These are phyloP conservation scores for Podochytrium sp. DNA, from an alignment of 192 early-diverging fungal species.

Conservation along the genomic window DNA sequence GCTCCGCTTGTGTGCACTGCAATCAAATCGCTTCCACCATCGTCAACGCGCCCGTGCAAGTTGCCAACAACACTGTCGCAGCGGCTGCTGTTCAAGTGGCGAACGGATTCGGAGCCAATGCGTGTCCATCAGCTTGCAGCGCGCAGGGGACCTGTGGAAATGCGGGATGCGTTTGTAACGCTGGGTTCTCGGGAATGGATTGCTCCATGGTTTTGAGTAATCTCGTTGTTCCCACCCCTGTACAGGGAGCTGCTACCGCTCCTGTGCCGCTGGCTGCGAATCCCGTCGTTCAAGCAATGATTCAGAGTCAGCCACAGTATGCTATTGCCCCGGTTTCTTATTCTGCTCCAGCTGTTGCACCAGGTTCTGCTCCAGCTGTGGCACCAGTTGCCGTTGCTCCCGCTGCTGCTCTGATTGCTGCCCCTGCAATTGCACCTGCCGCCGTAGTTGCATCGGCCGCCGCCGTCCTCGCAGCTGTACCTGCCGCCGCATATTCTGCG, in stretches of 20 bases:
- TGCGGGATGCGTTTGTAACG: conserved; percentile 8
- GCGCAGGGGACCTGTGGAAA: neutral
- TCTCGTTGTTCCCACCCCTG: neutral
- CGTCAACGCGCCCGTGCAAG: neutral
- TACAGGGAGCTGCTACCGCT: neutral
- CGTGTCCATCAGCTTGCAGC: conserved; percentile 3
- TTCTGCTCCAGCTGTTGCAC: neutral
- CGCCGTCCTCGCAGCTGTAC: too few species aligned
- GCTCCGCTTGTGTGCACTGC: neutral
- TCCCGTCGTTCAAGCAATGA: neutral
- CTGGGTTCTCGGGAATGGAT: conserved; percentile 20
- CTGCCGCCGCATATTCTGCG: too few species aligned
- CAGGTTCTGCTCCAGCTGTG: neutral
- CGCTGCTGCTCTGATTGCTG: too few species aligned
- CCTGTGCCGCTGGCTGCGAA: neutral
- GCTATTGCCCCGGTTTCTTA: neutral
- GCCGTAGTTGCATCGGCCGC: too few species aligned
- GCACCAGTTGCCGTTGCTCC: neutral
- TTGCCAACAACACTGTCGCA: neutral
- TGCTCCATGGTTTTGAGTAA: conserved; percentile 10
- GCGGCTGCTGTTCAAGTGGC: neutral
- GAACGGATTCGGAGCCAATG: conserved; percentile 1
- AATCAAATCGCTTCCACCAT: neutral
- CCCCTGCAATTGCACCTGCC: too few species aligned
- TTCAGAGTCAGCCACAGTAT: too few species aligned